Conservation (phyloP, 2,329 filamentous ascomycete species). For the Colletotrichum sp. region DNA sequence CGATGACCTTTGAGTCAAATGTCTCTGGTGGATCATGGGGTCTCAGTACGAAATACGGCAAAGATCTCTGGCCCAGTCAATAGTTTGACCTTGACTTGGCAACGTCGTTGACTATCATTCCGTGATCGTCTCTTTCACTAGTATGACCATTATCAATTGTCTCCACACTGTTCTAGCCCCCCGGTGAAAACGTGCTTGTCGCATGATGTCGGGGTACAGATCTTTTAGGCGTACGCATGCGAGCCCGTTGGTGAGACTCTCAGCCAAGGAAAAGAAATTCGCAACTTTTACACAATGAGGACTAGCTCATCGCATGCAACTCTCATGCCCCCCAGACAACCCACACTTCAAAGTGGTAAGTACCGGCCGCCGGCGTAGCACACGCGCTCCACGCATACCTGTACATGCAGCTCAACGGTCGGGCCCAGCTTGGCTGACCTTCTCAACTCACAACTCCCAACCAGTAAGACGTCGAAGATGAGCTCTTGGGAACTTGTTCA, state of each 20-base stretch:
- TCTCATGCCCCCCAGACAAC: background rate
- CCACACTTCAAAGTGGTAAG: background rate
- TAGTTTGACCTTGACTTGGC: background rate
- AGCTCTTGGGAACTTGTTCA: background rate
- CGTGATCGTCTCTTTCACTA: background rate
- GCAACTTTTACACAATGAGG: background rate
- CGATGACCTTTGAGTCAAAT: slow-evolving; percentile 24
- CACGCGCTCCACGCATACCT: background rate
- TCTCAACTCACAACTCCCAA: background rate
- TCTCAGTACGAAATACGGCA: background rate
- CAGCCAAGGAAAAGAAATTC: background rate
- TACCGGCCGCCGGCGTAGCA: background rate
- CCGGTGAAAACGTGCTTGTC: background rate
- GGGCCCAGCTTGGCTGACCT: background rate
- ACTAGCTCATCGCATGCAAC: background rate
- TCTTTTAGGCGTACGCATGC: background rate
- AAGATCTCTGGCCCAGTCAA: background rate
- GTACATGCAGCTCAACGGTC: background rate
- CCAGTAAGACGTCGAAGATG: background rate
- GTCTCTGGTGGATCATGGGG: background rate
- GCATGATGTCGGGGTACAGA: background rate
- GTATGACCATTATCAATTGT: background rate
- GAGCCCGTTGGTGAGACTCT: background rate
- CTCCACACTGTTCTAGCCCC: background rate
- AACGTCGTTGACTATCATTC: background rate